Conservation (phyloP, 140 eudicot species). For the Cichorium intybus region DNA sequence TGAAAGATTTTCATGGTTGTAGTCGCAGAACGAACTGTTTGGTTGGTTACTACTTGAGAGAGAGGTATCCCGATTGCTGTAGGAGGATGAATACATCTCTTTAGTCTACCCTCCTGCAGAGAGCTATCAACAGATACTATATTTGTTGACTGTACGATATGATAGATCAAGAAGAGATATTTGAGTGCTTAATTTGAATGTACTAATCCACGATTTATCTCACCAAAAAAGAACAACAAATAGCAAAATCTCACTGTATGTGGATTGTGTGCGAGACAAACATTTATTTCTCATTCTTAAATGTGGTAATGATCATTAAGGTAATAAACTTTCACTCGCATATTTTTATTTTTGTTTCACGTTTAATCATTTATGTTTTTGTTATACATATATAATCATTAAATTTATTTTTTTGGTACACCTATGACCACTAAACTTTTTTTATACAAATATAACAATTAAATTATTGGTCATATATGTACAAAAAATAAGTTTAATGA, state of each 20-base stretch:
- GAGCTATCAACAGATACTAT: neutral
- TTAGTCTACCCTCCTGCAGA: neutral
- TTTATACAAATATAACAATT: too few species aligned
- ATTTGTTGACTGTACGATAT: slow-evolving; percentile 12
- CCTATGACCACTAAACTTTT: too few species aligned
- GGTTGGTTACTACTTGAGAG: neutral
- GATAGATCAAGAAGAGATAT: slow-evolving; percentile 2
- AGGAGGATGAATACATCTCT: slow-evolving; percentile 23
- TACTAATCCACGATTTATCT: neutral
- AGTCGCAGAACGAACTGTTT: slow-evolving; percentile 8
- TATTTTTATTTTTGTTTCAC: too few species aligned
- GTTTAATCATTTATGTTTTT: too few species aligned
- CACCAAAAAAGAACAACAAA: slow-evolving; percentile 7
- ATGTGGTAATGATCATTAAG: too few species aligned
- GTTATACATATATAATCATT: too few species aligned
- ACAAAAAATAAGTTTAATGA: too few species aligned
- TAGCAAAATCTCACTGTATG: slow-evolving; percentile 2
- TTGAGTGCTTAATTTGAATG: neutral
- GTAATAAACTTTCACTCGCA: too few species aligned
- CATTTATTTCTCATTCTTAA: slow-evolving; percentile 7
- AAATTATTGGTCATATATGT: too few species aligned
- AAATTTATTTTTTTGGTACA: too few species aligned
- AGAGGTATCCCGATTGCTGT: slow-evolving; percentile 2
- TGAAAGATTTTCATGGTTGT: slow-evolving; percentile 17
- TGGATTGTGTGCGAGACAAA: neutral